These are phyloP conservation scores for Cutaneotrichosporon arboriforme DNA, from an alignment of 1,284 basidiomycete genomes.

Conservation along the genomic window DNA sequence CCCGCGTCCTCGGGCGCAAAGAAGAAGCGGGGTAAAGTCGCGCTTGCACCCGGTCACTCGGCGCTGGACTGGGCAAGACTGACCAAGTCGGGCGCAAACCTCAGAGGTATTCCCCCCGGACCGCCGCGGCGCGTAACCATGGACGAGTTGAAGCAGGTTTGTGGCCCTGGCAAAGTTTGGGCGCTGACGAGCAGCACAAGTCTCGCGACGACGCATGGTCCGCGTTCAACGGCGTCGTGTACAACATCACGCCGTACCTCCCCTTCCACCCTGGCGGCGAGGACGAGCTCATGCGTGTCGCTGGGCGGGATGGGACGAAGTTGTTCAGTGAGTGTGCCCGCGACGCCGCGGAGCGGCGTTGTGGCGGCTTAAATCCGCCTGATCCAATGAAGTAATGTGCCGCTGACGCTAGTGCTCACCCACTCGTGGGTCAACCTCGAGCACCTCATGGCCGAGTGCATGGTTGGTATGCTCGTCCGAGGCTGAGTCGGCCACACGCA, in stretches of 20 bases:
- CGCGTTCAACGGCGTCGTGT: constrained; percentile 86
- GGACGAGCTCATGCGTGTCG: constrained; percentile 89
- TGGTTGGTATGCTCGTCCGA: constrained; percentile 79
- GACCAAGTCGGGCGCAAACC: constrained; percentile 69
- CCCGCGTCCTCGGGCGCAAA: constrained; percentile 11
- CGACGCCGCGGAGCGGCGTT: no score
- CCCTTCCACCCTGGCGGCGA: constrained; percentile 92
- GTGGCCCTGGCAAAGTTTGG: constrained; percentile 32
- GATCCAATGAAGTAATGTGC: neutral
- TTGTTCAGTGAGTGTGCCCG: constrained; percentile 66
- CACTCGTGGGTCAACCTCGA: constrained; percentile 93
- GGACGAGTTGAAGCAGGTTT: constrained; percentile 76
- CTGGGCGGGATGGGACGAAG: constrained; percentile 88
- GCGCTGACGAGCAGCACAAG: constrained; percentile 34
- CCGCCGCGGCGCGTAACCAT: constrained; percentile 68
- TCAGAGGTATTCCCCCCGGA: constrained; percentile 56
- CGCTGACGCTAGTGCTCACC: constrained; percentile 48
- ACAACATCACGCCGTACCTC: constrained; percentile 91
- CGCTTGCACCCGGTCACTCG: constrained; percentile 82
- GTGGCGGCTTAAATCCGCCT: neutral
- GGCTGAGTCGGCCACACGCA: constrained; percentile 44
- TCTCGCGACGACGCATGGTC: constrained; percentile 84
- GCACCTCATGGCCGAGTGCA: constrained; percentile 83
- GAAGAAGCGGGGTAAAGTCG: constrained; percentile 69
- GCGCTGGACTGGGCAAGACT: constrained; percentile 91